Base-by-base conservation (phyloP, 2,329 filamentous ascomycete genomes). In the Exophiala phaeomuriformis region DNA sequence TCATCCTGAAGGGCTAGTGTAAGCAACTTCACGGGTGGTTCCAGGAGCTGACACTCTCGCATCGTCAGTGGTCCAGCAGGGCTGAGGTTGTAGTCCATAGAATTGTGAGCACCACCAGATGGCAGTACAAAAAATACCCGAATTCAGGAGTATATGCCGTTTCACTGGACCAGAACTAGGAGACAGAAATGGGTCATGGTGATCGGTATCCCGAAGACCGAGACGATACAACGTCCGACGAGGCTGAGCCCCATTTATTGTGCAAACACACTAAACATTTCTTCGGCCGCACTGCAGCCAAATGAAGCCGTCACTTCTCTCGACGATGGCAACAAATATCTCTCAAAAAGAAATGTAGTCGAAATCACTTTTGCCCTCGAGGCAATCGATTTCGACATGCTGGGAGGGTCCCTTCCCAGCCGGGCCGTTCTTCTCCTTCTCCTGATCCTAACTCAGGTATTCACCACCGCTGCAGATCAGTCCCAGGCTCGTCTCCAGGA, bases 191-290 rank as follows among this genome's bases (percentile, higher is more conserved):
- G 19, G 19, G 19, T 19, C 19, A 19, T 19, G 19, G 19, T 19
- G 19, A 19, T 19, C 19, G 19, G 1, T 19, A 19, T 1, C 19
- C 19, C 19, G 19, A 19, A 19, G 19, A 27, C 36, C 19, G 5
- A 12, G 7, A 12, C 1, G 36, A n/a, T 31, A 36, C 32, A 3
- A 47, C 31, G 44, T 32, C 37, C 31, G 29, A 40, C 30, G 45
- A 47, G 47, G 29, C 47, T 49, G 47, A 49, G 36, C 6, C 12
- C 19, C 19, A 19, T 19, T 19, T 19, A 19, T 19, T 5, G 27
- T 51, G 40, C 33, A 51, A 49, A 50, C 52, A 40, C 28, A 19
- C 27, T 40, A 54, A 54, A 46, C 47, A 50, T 27, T 46, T 51
- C 47, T 41, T 2, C 12, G 19, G 47, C 33, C 32, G 28, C 19